These are phyloP conservation scores for Solanum virginianum DNA, from an alignment of 257 asterid species.

Conservation along the genomic window DNA sequence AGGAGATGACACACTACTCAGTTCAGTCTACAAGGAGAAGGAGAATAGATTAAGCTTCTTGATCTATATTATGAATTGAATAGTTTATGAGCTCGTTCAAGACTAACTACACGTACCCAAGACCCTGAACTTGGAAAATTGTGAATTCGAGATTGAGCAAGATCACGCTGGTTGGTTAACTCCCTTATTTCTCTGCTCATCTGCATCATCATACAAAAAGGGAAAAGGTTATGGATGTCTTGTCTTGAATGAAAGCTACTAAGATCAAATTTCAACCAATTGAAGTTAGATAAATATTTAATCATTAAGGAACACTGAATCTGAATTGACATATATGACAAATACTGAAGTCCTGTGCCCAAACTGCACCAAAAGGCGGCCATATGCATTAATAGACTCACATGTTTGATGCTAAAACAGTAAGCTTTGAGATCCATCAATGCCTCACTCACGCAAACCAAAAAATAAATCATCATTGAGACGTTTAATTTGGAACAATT, in stretches of 20 bases:
- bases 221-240: neutral
- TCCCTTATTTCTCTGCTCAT: constrained; percentile 8
- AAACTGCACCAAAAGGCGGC: neutral
- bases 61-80: neutral
- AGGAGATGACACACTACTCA: constrained; percentile 14
- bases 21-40: constrained; percentile 26
- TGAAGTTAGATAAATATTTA: neutral
- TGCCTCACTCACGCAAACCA: neutral
- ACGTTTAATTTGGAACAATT: neutral
- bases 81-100: neutral
- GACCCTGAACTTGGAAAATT: constrained; percentile 34
- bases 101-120: constrained; percentile 28
- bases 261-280: neutral
- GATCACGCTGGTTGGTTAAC: constrained; percentile 5
- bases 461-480: neutral
- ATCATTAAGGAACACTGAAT: neutral
- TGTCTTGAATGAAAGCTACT: neutral
- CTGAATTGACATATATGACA: neutral
- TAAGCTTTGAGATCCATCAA: neutral
- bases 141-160: constrained; percentile 31
- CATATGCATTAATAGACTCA: neutral
- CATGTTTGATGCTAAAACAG: neutral
- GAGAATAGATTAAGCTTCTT: neutral
- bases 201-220: neutral
- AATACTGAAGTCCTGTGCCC: neutral